These are phyloP conservation scores for Candida railenensis DNA, from an alignment of 805 yeast species.

Conservation along the genomic window DNA sequence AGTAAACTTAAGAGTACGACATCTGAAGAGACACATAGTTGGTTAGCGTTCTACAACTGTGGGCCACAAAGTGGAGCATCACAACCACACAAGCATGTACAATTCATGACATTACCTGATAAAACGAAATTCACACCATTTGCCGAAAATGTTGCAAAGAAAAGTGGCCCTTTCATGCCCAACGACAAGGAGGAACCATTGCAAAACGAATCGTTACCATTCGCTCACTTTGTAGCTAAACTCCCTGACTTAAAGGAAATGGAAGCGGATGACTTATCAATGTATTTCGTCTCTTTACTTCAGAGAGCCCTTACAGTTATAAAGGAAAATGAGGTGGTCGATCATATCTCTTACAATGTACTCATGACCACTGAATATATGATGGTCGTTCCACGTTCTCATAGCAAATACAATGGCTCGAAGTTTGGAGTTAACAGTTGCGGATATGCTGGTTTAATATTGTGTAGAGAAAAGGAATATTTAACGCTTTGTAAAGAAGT, in stretches of 20 bases:
- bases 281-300: slow-evolving; percentile 70
- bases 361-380: slow-evolving; percentile 81
- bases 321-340: slow-evolving; percentile 45
- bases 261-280: slow-evolving; percentile 57
- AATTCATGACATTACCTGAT: slow-evolving; percentile 71
- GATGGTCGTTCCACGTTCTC: slow-evolving; percentile 79
- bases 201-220: slow-evolving; percentile 59
- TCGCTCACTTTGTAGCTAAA: slow-evolving; percentile 81
- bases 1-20: slow-evolving; percentile 41
- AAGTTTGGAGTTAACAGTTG: slow-evolving; percentile 71
- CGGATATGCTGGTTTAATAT: slow-evolving; percentile 75
- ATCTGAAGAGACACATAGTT: slow-evolving; percentile 32
- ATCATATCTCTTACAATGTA: slow-evolving; percentile 72
- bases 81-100: slow-evolving; percentile 89
- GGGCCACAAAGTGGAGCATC: slow-evolving; percentile 94
- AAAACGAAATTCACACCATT: slow-evolving; percentile 47
- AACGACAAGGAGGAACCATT: slow-evolving; percentile 55
- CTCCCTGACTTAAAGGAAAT: slow-evolving; percentile 38
- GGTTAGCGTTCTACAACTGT: slow-evolving; percentile 84
- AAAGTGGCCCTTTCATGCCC: slow-evolving; percentile 54
- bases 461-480: slow-evolving; percentile 67
- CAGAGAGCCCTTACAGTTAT: slow-evolving; percentile 68
- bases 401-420: slow-evolving; percentile 46
- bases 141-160: slow-evolving; percentile 48
- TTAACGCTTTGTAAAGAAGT: slow-evolving; percentile 45